Evolutionary conservation across 306 rosid species (phyloP), one percentile per base, ranked within the genome.

Genomic region (Canavalia gladiata): DNA sequence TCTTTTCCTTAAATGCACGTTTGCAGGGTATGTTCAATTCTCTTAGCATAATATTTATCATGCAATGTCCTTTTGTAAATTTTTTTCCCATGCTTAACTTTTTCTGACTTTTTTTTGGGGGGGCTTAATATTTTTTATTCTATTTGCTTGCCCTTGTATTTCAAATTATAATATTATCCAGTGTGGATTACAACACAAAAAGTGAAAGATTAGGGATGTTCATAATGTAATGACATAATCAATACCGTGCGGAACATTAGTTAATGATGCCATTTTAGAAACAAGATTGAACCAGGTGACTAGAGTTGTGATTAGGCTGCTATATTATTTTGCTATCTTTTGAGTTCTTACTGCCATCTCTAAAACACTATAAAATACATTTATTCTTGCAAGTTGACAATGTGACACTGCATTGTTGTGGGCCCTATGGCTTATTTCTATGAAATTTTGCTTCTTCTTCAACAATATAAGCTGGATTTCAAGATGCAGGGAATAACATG

Each of bases 1-100:
- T 95, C 90, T 95, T 95, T 84, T 93, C 98, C 81, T 37, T 55
- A 45, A 95, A 95, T 86, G 98, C 99, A 28, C 43, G 6, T 62
- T 55, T 93, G 84, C 95, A 95, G 84, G 98, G 99, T 95, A 85
- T 76, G 75, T 66, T 62, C 69, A 64, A 69, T 74, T 74, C 58
- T 47, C 49, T 60, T 59, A 18, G 59, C 75, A 28, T 63, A 54
- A 7, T 51, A 18, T 25, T 18, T 72, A 41, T 54, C 45, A 69
- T 6, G 13, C 52, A 47, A 47, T 54, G 57, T 52, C 66, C 25
- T 58, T 59, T 82, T 64, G 31, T 69, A 30, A 42, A 28, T 54
- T 30, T 49, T 66, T 76, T 73, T 10, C 66, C 33, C 56, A 57
- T 77, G 12, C 57, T 31, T 45, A 0, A 12, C 10, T 31, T 10